Conservation (phyloP, 768 basidiomycete species). For the Leccinellum albellum region DNA sequence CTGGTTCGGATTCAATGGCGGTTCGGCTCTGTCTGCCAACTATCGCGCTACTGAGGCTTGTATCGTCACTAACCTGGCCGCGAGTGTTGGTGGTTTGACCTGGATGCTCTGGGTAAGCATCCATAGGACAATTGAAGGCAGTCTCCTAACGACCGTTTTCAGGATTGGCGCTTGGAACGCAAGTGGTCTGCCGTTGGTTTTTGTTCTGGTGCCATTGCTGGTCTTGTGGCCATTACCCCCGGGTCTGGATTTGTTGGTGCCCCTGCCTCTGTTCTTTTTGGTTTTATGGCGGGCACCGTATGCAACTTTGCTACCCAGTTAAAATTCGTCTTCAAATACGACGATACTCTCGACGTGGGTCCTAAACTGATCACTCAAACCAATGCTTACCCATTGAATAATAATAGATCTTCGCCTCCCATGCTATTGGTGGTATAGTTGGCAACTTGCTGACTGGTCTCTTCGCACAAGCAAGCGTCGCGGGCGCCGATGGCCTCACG, state of each 20-base stretch:
- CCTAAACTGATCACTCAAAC: neutral
- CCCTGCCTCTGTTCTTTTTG: constrained; percentile 82
- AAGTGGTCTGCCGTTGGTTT: constrained; percentile 95
- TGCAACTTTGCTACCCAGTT: constrained; percentile 97
- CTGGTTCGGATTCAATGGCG: constrained; percentile 97
- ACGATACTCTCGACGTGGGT: constrained; percentile 77
- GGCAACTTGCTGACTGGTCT: constrained; percentile 84
- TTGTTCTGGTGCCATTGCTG: constrained; percentile 91
- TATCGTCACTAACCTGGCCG: constrained; percentile 91
- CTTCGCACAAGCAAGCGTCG: constrained; percentile 80
- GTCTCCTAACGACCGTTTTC: neutral
- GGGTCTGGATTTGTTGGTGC: constrained; percentile 78
- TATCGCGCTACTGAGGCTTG: constrained; percentile 84
- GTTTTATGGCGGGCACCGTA: constrained; percentile 73
- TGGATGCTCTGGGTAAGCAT: constrained; percentile 84
- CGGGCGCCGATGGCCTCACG: constrained; percentile 72
- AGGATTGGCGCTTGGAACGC: constrained; percentile 88
- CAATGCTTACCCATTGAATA: neutral
- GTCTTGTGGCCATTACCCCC: constrained; percentile 88
- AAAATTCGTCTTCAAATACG: constrained; percentile 75
- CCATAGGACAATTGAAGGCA: neutral
- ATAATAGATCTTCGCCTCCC: constrained; percentile 81
- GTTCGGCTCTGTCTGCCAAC: constrained; percentile 85
- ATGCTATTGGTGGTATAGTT: constrained; percentile 72
- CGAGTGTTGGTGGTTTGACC: constrained; percentile 79